Percentiles rank a stretch among this genome's conserved stretches.
These are phyloP conservation scores for Sporothrix humicola DNA, from an alignment of 2,329 filamentous ascomycete genomes.

Conservation along the genomic window DNA sequence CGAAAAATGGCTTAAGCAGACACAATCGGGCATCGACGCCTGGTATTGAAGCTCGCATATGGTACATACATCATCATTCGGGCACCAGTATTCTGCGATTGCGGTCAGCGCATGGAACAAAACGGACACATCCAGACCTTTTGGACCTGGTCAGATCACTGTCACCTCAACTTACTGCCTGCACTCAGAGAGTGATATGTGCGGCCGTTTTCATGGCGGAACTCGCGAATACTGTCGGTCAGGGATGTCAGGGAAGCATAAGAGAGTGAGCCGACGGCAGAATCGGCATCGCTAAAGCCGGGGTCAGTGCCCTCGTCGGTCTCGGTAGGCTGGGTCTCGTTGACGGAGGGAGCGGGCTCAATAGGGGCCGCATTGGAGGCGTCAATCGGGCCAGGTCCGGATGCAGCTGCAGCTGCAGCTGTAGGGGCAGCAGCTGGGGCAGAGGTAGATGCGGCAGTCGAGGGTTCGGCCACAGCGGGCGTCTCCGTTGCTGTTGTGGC, in stretches of 20 bases:
- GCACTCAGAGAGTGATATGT: conserved; percentile 36
- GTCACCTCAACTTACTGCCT: conserved; percentile 28
- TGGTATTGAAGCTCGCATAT: too few species aligned
- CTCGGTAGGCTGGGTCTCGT: neutral
- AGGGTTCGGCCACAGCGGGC: neutral
- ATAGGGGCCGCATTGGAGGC: neutral
- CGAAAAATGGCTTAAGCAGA: too few species aligned
- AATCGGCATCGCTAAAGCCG: conserved; percentile 32
- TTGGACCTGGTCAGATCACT: too few species aligned
- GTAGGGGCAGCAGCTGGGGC: neutral
- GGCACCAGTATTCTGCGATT: conserved; percentile 36
- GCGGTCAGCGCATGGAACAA: neutral
- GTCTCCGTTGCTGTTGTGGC: neutral
- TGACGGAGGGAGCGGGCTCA: neutral
- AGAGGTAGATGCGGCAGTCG: neutral
- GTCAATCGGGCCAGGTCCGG: neutral
- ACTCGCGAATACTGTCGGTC: conserved; percentile 36
- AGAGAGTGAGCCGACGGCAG: conserved; percentile 30
- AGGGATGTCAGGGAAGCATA: conserved; percentile 31
- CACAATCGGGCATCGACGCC: neutral
- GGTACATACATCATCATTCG: conserved; percentile 35
- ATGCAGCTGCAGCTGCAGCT: neutral
- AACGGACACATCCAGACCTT: neutral
- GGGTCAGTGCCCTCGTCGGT: conserved; percentile 14
- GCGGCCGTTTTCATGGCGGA: conserved; percentile 35